Evolutionary conservation across 441 rosid species (phyloP), one percentile per base, ranked within the genome.

Genomic region (Gossypium aridum): DNA sequence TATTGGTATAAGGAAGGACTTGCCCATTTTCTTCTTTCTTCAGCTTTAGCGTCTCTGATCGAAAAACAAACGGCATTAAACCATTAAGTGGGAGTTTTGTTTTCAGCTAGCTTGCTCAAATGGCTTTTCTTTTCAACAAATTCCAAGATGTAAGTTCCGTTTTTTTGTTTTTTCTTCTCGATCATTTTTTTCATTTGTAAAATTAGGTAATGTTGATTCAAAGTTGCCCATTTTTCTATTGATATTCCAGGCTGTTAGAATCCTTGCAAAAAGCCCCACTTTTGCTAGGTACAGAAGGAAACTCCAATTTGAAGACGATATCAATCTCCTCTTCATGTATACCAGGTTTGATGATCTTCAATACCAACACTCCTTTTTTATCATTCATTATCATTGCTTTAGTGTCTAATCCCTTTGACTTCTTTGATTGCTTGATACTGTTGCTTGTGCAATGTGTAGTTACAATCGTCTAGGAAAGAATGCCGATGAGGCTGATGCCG

Each of bases 401-500:
- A 45, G 22, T 60, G 22, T 57, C 25, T 8, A 10, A 45, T 62
- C 4, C 13, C 5, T 64, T 23, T 4, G 13, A 22, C 45, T 37
- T 22, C 34, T 59, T 10, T 20, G 16, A 28, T 5, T 23, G 70
- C 62, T 53, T 51, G 39, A 43, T 57, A 22, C 60, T 22, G 16
- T 14, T 75, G 7, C 54, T 66, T 6, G 20, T 80, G 70, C 3
- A 49, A 23, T 56, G 1, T 63, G 25, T 83, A 94, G 99, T 78
- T 92, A 86, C 83, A 87, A 91, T 37, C 92, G 89, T 20, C 74
- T 94, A 79, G 97, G 99, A n/a, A 79, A 78, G 74, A 78, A 89
- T 77, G 98, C 94, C 3, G 85, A 87, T 51, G 97, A 90, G 77
- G 84, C 87, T 26, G 99, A 92, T 80, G 92, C 85, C 5, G 98